Base-by-base conservation (phyloP, 768 basidiomycete genomes). In the Suillus placidus region DNA sequence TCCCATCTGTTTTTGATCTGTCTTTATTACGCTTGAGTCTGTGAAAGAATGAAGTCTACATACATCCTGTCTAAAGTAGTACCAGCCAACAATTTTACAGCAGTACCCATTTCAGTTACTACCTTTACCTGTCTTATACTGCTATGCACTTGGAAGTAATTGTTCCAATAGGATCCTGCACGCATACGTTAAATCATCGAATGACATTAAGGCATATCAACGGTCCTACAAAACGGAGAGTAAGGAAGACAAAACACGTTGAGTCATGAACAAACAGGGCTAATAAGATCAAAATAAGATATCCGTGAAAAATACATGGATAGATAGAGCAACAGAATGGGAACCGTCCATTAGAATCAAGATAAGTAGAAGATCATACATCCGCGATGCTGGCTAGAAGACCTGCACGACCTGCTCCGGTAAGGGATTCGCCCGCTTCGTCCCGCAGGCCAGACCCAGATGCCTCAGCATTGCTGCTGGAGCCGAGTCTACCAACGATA, bases 401-500 rank as follows among this genome's bases (percentile, higher is more conserved):
- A 54, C 66, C 70, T 42, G 66, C 76, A 6, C 76, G 76, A 60
- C 73, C 67, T 42, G 69, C 69, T 42, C 70, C 69, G 55, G 71
- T 69, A 4, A 77, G 61, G 35, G 68, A 64, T 51, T 78, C 76
- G 16, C 66, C 70, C 1, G 45, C 32, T 63, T 75, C 77, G 2
- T 73, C 73, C 16, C 66, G 67, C 12, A 76, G 23, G 26, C 55
- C 42, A 34, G 49, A 62, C 12, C 69, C 73, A 12, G 72, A 69
- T 10, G 74, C 72, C n/a, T 72, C 70, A 54, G 71, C 63, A 20
- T 68, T 71, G 35, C 63, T 61, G 58, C 72, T 45, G 52, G 67
- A 54, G 2, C 66, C 64, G 54, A 89, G 70, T 67, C 89, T 85
- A 51, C 82, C 81, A 30, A 80, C 79, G 38, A 93, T 78, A 69